Evolutionary conservation across 257 asterid species (phyloP), one percentile per base, ranked within the genome.

Genomic region (Petunia axillaris): DNA sequence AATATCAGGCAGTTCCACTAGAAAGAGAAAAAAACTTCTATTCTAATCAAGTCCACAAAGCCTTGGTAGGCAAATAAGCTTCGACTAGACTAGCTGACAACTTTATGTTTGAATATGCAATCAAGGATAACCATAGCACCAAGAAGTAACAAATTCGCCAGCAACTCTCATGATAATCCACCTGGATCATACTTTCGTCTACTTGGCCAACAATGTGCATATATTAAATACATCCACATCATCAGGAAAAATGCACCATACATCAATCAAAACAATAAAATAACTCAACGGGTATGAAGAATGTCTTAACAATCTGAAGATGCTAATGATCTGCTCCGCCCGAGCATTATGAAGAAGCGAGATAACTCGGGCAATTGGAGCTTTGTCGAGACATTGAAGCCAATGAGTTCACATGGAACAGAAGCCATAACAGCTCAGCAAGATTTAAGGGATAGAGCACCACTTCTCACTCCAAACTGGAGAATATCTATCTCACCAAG

Each of bases 1-100:
- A 76, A 55, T 2, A 71, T 82, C 80, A 82, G 80, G 70, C 68
- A 78, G 76, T 66, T 73, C 35, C 77, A 50, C 75, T 44, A 74
- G 80, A 59, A 73, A 73, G 62, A 25, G 60, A 71, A 71, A 48
- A 71, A 70, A 71, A 41, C 58, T 16, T 70, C 16, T 25, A 70
- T 6, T 2, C 40, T 70, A 46, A 37, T 70, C 16, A 6, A 71
- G 60, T 48, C 44, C 60, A 25, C 59, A 71, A 6, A 48, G 11
- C 60, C 60, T 6, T 9, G 10, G 59, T 2, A 46, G 15, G 77
- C 77, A 70, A 46, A 70, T 70, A 68, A 70, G 76, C 11, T 70
- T 25, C 59, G 48, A 48, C 1, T 9, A 25, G 43, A 46, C 44
- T 6, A 71, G 77, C 77, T 35, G 35, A 50, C 62, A 50, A 36